Evolutionary conservation across 2,329 filamentous ascomycete species (phyloP).

Genomic region (Xylariaceae sp.): DNA sequence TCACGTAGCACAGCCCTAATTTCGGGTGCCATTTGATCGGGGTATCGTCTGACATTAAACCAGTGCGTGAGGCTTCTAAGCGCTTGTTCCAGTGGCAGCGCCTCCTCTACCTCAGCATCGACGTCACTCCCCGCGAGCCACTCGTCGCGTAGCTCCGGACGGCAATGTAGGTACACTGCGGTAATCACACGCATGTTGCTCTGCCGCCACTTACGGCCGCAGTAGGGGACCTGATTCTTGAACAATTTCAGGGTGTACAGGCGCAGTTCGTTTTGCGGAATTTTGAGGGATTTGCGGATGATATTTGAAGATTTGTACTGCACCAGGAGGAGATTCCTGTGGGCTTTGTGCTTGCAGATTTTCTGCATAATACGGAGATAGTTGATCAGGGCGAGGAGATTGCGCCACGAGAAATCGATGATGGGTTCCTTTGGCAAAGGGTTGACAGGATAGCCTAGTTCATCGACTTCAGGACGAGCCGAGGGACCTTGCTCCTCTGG

Average conservation of each 20-base stretch:
- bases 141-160: conserved; percentile 88
- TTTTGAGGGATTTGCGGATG: conserved; percentile 83
- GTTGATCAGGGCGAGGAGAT: conserved; percentile 94
- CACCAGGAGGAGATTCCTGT: conserved; percentile 88
- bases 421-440: conserved; percentile 71
- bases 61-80: conserved; percentile 87
- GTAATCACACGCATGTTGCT: conserved; percentile 99
- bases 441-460: conserved; percentile 75
- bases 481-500: conserved; percentile 31
- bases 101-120: conserved; percentile 90
- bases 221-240: conserved; percentile 98
- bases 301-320: conserved; percentile 94
- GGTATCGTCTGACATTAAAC: conserved; percentile 83
- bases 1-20: conserved; percentile 59
- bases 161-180: conserved; percentile 88
- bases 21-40: conserved; percentile 66
- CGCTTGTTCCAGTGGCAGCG: conserved; percentile 86
- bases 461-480: conserved; percentile 66
- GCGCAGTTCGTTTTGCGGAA: conserved; percentile 81
- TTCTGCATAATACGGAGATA: conserved; percentile 96
- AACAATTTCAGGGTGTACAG: conserved; percentile 97
- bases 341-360: conserved; percentile 91
- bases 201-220: conserved; percentile 96
- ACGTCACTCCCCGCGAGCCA: conserved; percentile 91
- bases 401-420: conserved; percentile 85